A percentile compares a stretch with the other conserved stretches of the same genome.
phyloP scores from a whole-genome alignment of 495 filamentous ascomycete genomes.

The Aspergillus nidulans region DNA sequence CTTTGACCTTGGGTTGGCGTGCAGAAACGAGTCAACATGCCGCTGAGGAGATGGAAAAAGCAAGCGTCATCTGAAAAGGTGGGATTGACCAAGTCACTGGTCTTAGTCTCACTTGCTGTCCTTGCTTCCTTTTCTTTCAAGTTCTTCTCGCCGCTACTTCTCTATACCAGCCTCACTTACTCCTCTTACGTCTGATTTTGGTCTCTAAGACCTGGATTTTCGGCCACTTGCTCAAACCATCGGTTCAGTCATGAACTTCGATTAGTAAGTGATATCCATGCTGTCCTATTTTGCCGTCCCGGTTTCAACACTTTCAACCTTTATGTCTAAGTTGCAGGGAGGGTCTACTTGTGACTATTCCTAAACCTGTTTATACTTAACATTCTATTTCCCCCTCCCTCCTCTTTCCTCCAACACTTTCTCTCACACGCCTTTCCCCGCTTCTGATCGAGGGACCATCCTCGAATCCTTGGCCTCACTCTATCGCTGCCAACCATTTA shows the following conservation, averaged over 20 bases:
- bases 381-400: constrained; percentile 12
- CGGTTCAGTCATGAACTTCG: constrained; percentile 20
- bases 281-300: constrained; percentile 19
- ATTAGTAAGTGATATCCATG: constrained; percentile 22
- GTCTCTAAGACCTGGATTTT: constrained; percentile 1
- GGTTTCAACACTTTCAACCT: constrained; percentile 20
- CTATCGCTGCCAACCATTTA: constrained; percentile 13
- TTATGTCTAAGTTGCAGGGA: constrained; percentile 20
- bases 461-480: constrained; percentile 18
- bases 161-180: constrained; percentile 1
- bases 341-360: constrained; percentile 22
- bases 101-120: neutral
- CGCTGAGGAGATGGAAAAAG: constrained; percentile 14
- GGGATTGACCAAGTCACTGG: constrained; percentile 18
- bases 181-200: neutral
- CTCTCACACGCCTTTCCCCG: constrained; percentile 18
- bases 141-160: neutral
- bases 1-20: constrained; percentile 10
- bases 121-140: neutral
- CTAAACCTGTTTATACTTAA: constrained; percentile 28
- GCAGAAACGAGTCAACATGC: constrained; percentile 13
- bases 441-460: constrained; percentile 21
- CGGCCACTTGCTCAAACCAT: neutral
- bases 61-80: constrained; percentile 15
- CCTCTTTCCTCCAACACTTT: constrained; percentile 8